phyloP scores from a whole-genome alignment of 1,139 yeast species.

The Zygosaccharomyces sapae region DNA sequence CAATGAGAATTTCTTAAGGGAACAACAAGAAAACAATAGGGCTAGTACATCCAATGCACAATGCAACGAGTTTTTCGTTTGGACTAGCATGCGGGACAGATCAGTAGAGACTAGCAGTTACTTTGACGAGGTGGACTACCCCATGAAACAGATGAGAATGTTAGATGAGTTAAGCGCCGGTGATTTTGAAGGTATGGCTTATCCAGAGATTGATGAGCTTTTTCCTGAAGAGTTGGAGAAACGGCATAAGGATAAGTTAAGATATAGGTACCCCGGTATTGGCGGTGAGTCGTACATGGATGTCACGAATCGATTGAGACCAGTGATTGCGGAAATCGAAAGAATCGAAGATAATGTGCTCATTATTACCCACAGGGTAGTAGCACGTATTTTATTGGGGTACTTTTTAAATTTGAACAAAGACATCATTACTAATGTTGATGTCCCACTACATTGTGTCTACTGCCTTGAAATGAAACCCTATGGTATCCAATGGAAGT shows the following conservation, averaged over 20 bases:
- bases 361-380: slow-evolving; percentile 85
- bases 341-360: slow-evolving; percentile 84
- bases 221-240: slow-evolving; percentile 77
- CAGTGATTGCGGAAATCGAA: slow-evolving; percentile 88
- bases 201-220: slow-evolving; percentile 66
- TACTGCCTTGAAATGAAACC: slow-evolving; percentile 90
- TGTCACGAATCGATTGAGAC: slow-evolving; percentile 83
- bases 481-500: slow-evolving; percentile 88
- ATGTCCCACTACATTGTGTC: slow-evolving; percentile 87
- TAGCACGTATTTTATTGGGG: slow-evolving; percentile 79
- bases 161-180: slow-evolving; percentile 93
- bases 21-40: slow-evolving; percentile 18
- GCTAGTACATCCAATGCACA: slow-evolving; percentile 4
- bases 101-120: slow-evolving; percentile 72
- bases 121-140: slow-evolving; percentile 70
- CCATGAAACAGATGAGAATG: slow-evolving; percentile 87
- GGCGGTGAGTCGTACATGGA: slow-evolving; percentile 97
- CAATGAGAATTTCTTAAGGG: slow-evolving; percentile 41
- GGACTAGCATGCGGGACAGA: slow-evolving; percentile 85
- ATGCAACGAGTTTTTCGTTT: slow-evolving; percentile 69
- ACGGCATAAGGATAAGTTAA: slow-evolving; percentile 68
- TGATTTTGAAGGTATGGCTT: slow-evolving; percentile 85
- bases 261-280: slow-evolving; percentile 89
- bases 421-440: slow-evolving; percentile 80
- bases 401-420: slow-evolving; percentile 83